Conservation (phyloP, 345 rosid species). For the Psidium friedrichsthalianum region DNA sequence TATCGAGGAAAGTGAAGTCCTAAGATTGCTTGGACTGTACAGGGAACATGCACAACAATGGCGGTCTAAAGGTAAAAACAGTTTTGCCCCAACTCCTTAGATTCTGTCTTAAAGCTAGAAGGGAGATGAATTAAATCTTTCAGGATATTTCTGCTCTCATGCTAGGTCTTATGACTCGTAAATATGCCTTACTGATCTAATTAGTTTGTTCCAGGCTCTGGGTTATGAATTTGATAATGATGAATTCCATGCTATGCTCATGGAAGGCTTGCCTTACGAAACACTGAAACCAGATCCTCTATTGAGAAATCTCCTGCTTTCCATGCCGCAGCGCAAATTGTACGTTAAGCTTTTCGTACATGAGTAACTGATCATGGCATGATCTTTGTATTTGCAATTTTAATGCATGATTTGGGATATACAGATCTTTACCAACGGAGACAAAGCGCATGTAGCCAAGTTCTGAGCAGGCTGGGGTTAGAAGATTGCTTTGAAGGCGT, state of each 20-base stretch:
- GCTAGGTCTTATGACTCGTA: background rate
- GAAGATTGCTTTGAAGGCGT: conserved; percentile 73
- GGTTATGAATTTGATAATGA: conserved; percentile 84
- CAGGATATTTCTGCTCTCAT: background rate
- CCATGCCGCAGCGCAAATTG: conserved; percentile 79
- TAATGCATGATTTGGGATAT: background rate
- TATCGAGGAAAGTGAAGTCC: conserved; percentile 72
- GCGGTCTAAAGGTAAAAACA: conserved; percentile 73
- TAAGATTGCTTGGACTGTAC: conserved; percentile 81
- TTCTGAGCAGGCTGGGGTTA: conserved; percentile 58
- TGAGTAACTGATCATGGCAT: background rate
- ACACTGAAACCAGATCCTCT: conserved; percentile 58
- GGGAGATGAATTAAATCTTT: background rate
- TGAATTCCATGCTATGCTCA: conserved; percentile 80
- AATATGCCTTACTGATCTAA: background rate
- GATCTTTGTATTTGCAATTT: background rate
- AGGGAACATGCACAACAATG: conserved; percentile 89
- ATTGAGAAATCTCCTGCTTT: conserved; percentile 66
- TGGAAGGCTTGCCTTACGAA: conserved; percentile 76
- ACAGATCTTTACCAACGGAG: conserved; percentile 80
- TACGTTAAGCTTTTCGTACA: conserved; percentile 12
- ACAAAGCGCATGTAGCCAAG: conserved; percentile 48
- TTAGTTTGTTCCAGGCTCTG: conserved; percentile 29
- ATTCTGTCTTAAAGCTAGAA: background rate
- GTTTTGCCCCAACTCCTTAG: background rate